Conservation (phyloP, 345 rosid species). For the Aegle marmelos region DNA sequence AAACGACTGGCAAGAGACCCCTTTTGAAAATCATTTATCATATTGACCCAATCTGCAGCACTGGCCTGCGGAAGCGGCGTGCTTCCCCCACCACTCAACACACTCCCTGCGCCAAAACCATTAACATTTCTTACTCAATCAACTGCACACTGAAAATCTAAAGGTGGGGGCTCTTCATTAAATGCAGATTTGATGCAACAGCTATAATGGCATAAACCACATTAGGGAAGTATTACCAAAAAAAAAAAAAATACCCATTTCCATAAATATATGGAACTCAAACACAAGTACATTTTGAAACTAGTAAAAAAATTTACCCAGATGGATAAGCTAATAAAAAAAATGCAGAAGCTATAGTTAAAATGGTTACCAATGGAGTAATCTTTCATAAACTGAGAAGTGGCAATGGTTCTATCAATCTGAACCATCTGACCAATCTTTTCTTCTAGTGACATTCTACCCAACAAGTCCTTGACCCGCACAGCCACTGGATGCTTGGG, state of each 20-base stretch:
- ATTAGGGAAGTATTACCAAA: not conserved
- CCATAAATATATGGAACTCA: not conserved
- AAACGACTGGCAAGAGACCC: conserved; percentile 71
- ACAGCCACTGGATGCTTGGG: conserved; percentile 39
- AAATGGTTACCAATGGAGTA: conserved; percentile 39
- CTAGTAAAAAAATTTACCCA: not conserved
- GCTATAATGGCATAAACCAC: no score
- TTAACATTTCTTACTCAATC: not conserved
- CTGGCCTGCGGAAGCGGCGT: conserved; percentile 67
- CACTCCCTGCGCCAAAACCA: conserved; percentile 51
- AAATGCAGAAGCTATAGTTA: not conserved
- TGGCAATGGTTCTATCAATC: conserved; percentile 46
- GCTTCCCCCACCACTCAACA: conserved; percentile 91
- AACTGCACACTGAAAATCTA: not conserved
- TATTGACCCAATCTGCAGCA: conserved; percentile 69
- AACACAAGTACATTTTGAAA: not conserved
- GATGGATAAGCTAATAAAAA: not conserved
- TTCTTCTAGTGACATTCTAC: conserved; percentile 51
- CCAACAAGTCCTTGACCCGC: conserved; percentile 40
- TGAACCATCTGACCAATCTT: conserved; percentile 67
- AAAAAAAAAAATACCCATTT: not conserved
- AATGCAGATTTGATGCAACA: no score
- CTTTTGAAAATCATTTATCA: conserved; percentile 69
- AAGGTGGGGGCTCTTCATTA: no score
- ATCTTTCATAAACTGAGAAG: conserved; percentile 40